Conservation (phyloP, 2,329 filamentous ascomycete genomes). For the Fonsecaea erecta region DNA sequence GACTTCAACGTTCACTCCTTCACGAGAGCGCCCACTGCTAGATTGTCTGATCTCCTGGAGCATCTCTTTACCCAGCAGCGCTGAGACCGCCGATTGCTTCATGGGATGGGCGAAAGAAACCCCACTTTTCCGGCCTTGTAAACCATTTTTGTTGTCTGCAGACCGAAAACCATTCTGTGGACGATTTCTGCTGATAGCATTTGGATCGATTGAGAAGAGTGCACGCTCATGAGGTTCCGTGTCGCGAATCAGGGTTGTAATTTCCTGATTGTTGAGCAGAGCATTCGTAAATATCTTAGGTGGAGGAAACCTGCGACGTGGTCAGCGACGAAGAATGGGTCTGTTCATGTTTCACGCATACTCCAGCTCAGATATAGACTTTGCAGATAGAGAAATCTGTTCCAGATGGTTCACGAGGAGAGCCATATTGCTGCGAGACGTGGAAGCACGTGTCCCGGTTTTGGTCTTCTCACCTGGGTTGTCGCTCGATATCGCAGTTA, state of each 20-base stretch:
- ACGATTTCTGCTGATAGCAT: constrained; percentile 55
- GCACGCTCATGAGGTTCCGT: constrained; percentile 93
- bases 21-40: constrained; percentile 57
- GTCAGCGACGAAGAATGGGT: constrained; percentile 25
- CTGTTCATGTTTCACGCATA: constrained; percentile 49
- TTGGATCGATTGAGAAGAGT: constrained; percentile 86
- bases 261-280: constrained; percentile 84
- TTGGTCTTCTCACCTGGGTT: not conserved
- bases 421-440: constrained; percentile 59
- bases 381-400: constrained; percentile 76
- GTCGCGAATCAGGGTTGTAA: constrained; percentile 91
- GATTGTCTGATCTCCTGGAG: constrained; percentile 75
- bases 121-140: constrained; percentile 40
- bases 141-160: constrained; percentile 8
- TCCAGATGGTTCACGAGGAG: constrained; percentile 73
- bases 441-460: constrained; percentile 15
- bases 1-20: constrained; percentile 84
- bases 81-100: constrained; percentile 77
- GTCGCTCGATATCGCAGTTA: not conserved
- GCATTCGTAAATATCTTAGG: constrained; percentile 97
- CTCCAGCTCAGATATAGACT: constrained; percentile 76
- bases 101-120: constrained; percentile 64
- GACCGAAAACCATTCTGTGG: constrained; percentile 3
- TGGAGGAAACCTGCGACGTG: constrained; percentile 70
- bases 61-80: constrained; percentile 84